Evolutionary conservation across 116 monocot species (phyloP), one percentile per base, ranked within the genome.

Genomic region (Iris pallida): DNA sequence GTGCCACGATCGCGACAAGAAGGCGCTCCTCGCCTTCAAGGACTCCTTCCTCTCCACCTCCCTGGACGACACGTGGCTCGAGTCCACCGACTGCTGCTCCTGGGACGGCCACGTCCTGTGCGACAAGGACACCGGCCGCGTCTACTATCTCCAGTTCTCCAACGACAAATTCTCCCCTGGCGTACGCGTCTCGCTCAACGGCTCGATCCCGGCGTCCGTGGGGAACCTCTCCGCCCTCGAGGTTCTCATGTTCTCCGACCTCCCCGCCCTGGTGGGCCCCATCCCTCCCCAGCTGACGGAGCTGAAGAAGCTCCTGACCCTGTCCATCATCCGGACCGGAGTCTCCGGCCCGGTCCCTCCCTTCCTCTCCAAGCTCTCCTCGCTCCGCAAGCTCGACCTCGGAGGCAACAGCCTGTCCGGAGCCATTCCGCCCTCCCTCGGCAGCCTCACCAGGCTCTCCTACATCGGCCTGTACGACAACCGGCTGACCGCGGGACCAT

Each of bases 301-400:
- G 4, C 47, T 47, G 9, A 46, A 8, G 47, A 15, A 8, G 8
- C 64, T 64, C 17, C 46, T 18, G 12, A 47, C 4, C 48, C 16
- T 64, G 0, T 10, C 6, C 64, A 16, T 64, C 47, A 4, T 18
- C 5, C 9, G 45, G 7, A 64, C 45, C 19, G 11, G 9, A 15
- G 16, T 64, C 64, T 20, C 45, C 17, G 64, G 64, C 8, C 12
- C 4, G 9, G 47, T 64, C 12, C 64, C 64, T 16, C 4, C 14
- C 47, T 16, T 17, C 7, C 10, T 47, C 64, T 64, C 64, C 4
- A 47, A 64, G 20, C 46, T 70, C 18, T 18, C 59, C 17, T 57
- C 45, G 20, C 20, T 59, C 57, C 18, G 20, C 9, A 9, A 18
- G 12, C 47, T 64, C 47, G 16, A 20, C 40, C 16, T 64, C 18